Evolutionary conservation across 2,329 filamentous ascomycete species (phyloP).

Genomic region (Colletotrichum godetiae): DNA sequence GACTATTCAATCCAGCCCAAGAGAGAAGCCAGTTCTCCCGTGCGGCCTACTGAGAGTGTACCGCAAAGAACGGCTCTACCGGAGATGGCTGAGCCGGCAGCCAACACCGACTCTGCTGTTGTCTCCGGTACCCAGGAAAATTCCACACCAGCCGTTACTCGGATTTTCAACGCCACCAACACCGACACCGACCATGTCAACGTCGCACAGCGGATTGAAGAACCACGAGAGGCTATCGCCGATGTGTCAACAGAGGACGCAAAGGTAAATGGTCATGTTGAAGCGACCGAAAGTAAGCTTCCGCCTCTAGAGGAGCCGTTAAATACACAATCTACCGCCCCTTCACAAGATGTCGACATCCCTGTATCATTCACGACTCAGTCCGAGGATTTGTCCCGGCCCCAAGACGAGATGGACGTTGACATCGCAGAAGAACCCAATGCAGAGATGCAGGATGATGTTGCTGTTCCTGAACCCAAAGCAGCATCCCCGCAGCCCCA

Average conservation of each 20-base stretch:
- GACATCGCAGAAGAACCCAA: constrained; percentile 11
- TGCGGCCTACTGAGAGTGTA: constrained; percentile 17
- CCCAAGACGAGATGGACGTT: constrained; percentile 22
- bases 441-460: background rate
- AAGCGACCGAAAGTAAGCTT: background rate
- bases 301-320: background rate
- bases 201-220: constrained; percentile 1
- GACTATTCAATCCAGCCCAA: constrained; percentile 28
- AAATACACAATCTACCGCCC: background rate
- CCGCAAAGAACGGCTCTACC: constrained; percentile 19
- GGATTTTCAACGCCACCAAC: background rate
- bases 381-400: background rate
- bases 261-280: constrained; percentile 15
- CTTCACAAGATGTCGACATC: background rate
- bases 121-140: constrained; percentile 16
- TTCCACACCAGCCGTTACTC: constrained; percentile 17
- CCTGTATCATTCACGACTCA: background rate
- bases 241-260: background rate
- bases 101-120: constrained; percentile 3
- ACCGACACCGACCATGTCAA: background rate
- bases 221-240: background rate
- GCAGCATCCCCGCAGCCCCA: constrained; percentile 28
- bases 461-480: constrained; percentile 17
- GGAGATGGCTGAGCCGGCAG: constrained; percentile 26
- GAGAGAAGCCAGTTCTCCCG: constrained; percentile 29